Evolutionary conservation across 2,329 filamentous ascomycete genomes (phyloP), one percentile per base, ranked within the genome.

Genomic region (Zymoseptoria passerinii): DNA sequence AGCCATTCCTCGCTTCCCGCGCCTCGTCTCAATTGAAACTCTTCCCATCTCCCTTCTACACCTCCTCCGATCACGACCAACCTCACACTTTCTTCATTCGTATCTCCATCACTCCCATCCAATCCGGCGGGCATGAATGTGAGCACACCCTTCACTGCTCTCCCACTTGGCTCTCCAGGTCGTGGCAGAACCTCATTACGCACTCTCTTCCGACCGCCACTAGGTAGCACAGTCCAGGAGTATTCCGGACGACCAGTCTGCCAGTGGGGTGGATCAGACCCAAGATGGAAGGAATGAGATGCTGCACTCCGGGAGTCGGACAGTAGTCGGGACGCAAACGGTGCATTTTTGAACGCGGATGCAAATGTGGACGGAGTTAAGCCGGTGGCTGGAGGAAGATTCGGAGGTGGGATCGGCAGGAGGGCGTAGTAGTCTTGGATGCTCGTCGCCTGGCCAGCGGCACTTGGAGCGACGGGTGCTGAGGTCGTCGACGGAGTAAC

Each of bases 281-380:
- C 90, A 44, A 90, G 86, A 66, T 94, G 87, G 67, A 97, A 97
- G 35, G 86, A 85, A 2, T 84, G 82, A 48, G 86, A 90, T 3
- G 89, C 82, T 67, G 92, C 92, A 0, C 90, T 95, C 72, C 96
- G 96, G 8, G 87, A 82, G 65, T 97, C 94, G 1, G 89, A 92
- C 71, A 97, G 95, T 28, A 94, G 81, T 49, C 89, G 84, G 1
- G 94, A 94, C 65, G 96, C 69, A 48, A 68, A 70, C 13, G 69
- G 66, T 28, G 65, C 70, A 20, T 61, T 63, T 61, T 70, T 68
- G 54, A 71, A 62, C 3, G 68, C 66, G 10, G 58, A 53, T 29
- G 67, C 69, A 57, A 70, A 58, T 3, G 66, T 65, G 10, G 62
- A 65, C 2, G 61, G 57, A 3, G 63, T 61, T 18, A 61, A 60